These are phyloP conservation scores for Xylaria telfairii DNA, from an alignment of 495 filamentous ascomycete genomes.

Conservation along the genomic window DNA sequence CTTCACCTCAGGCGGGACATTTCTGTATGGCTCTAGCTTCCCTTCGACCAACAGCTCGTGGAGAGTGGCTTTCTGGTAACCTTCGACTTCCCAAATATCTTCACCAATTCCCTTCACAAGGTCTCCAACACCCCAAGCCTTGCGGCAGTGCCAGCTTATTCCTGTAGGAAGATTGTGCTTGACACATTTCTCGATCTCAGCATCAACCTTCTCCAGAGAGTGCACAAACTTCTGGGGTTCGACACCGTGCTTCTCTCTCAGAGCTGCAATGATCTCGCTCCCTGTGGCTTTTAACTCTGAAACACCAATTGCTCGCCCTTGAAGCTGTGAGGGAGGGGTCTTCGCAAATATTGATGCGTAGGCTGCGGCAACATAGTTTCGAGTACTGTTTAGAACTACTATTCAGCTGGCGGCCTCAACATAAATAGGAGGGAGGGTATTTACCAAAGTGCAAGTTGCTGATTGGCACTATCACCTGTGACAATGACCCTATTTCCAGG, in stretches of 20 bases:
- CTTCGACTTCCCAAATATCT: slow-evolving; percentile 38
- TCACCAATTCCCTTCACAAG: slow-evolving; percentile 20
- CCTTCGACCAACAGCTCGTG: slow-evolving; percentile 29
- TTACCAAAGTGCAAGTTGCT: slow-evolving; percentile 31
- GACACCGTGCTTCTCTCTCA: slow-evolving; percentile 33
- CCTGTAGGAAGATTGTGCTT: slow-evolving; percentile 20
- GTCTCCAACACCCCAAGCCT: slow-evolving; percentile 30
- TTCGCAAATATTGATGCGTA: slow-evolving; percentile 35
- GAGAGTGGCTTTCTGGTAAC: slow-evolving; percentile 32
- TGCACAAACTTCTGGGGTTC: slow-evolving; percentile 31
- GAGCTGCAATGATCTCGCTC: slow-evolving; percentile 26
- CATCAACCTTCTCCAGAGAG: slow-evolving; percentile 30
- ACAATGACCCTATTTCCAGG: slow-evolving; percentile 33
- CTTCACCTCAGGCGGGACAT: slow-evolving; percentile 27
- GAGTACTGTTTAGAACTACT: slow-evolving; percentile 16
- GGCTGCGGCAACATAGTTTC: slow-evolving; percentile 34
- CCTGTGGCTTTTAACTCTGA: slow-evolving; percentile 33
- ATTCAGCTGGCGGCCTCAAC: background rate
- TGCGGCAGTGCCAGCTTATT: slow-evolving; percentile 32
- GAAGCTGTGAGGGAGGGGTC: slow-evolving; percentile 29
- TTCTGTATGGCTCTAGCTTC: slow-evolving; percentile 29
- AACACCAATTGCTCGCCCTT: slow-evolving; percentile 28
- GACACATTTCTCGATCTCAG: slow-evolving; percentile 27
- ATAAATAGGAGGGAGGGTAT: background rate
- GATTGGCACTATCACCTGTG: slow-evolving; percentile 34